Evolutionary conservation across 1,284 basidiomycete genomes (phyloP), one percentile per base, ranked within the genome.

Genomic region (Moesziomyces aphidis): DNA sequence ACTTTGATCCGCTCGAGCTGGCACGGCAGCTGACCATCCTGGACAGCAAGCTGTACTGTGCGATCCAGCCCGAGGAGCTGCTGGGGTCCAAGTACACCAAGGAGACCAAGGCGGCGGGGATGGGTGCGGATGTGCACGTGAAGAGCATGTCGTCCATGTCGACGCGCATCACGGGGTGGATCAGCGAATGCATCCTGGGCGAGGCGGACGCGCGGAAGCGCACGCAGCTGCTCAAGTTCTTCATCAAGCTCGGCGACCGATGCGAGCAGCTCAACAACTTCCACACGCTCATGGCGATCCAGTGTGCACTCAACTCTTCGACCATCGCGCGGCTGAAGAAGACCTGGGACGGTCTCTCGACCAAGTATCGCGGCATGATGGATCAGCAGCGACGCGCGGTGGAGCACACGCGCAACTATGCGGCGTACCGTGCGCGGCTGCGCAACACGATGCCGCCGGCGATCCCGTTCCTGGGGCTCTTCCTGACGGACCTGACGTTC

Each of bases 401-500:
- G 15, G 95, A 97, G 80, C 92, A 94, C 82, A 89, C 91, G 53
- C 89, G 94, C 61, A 97, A 97, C 85, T 97, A 96, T 80, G 91
- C 93, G 68, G 92, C 93, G 79, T 99, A 99, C 85, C 92, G 96
- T 56, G 89, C 90, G 55, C 89, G 89, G 58, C 88, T 97, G 67
- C 75, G 78, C 34, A 46, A 51, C 23, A 75, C 77, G 10, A 47
- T 67, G 5, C 75, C 81, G 3, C 81, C 83, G 1, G 80, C 81
- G 22, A 52, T 84, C 19, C 83, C 83, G 6, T 84, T 83, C 67
- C 61, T 83, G n/a, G 93, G 93, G 48, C 87, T 95, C 23, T 94
- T 94, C 85, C 86, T 95, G 68, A 95, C 94, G 5, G 94, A 96
- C 85, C 89, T 97, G 67, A 98, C 95, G 1, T 99, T 98, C 86